Evolutionary conservation across 1,284 basidiomycete species (phyloP), one percentile per base, ranked within the genome.

Genomic region (Jaminaea rosea): DNA sequence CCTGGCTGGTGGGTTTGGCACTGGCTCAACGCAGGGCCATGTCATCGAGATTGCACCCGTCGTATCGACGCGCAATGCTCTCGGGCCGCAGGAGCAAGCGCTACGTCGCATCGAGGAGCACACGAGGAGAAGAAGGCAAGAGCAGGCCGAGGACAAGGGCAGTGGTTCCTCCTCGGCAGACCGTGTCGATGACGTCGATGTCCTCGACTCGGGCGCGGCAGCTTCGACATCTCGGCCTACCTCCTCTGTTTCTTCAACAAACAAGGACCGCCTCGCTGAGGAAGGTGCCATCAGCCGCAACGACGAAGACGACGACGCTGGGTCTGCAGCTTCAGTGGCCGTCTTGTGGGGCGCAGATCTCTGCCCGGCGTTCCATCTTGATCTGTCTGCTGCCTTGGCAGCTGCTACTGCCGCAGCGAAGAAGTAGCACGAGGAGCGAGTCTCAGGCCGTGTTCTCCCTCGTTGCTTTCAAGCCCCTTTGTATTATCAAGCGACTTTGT

Each of bases 341-440:
- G 55, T 68, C 44, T 61, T 44, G 78, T 82, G 52, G 69, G 66
- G 62, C 44, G 67, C 67, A 31, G 65, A 71, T 42, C 54, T 70
- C 13, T 90, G 86, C 4, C 87, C 88, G 1, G 88, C 84, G 77
- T 90, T 92, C 83, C 89, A 92, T 75, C 77, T 91, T 53, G 89
- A 92, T 69, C 75, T 92, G 15, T 72, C 79, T 21, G 78, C 80
- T 4, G 88, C 88, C 9, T 82, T 91, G 37, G 78, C 77, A 5
- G 84, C 84, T 9, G 87, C 85, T 2, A 53, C n/a, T n/a, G n/a
- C n/a, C n/a, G n/a, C n/a, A n/a, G n/a, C n/a, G n/a, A n/a, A n/a
- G n/a, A n/a, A n/a, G n/a, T n/a, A n/a, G n/a, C n/a, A n/a, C n/a
- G n/a, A n/a, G n/a, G n/a, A n/a, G n/a, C n/a, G n/a, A n/a, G n/a